Percentiles rank a stretch among this genome's conserved stretches.
These are phyloP conservation scores for Solanum hybrid DNA, from an alignment of 305 asterid genomes.

Conservation along the genomic window DNA sequence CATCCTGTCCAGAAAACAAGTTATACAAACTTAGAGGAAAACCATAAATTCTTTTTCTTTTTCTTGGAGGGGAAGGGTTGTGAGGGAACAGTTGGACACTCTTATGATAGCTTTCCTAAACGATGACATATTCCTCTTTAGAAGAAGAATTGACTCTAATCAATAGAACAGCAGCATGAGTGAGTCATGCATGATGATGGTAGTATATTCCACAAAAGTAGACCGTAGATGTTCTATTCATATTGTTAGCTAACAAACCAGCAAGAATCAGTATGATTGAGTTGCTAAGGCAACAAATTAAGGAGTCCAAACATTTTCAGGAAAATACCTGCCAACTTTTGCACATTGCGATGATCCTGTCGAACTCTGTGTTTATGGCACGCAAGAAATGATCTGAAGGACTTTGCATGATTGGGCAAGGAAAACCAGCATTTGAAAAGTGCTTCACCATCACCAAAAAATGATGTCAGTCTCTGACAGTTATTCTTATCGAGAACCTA, in stretches of 20 bases:
- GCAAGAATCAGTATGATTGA: background rate
- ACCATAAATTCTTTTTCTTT: background rate
- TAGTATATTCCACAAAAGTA: background rate
- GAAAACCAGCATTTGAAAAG: conserved; percentile 99
- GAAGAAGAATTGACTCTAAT: background rate
- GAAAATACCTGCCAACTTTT: conserved; percentile 96
- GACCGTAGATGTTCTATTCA: background rate
- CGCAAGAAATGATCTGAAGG: conserved; percentile 99
- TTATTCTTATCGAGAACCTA: background rate
- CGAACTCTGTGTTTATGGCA: conserved; percentile 94
- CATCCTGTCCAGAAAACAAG: conserved; percentile 56
- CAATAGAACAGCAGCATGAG: background rate
- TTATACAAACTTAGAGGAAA: background rate
- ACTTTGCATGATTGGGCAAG: conserved; percentile 99
- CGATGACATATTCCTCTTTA: background rate
- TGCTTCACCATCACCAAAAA: conserved; percentile 53
- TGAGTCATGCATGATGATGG: background rate
- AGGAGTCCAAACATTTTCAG: background rate
- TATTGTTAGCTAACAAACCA: background rate
- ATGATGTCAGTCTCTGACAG: conserved; percentile 5
- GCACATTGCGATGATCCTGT: conserved; percentile 96
- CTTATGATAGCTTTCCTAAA: background rate
- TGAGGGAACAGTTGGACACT: background rate
- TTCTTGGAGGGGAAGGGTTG: background rate
- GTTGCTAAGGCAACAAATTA: background rate